Base-by-base conservation (phyloP, 495 filamentous ascomycete species). In the Podospora sp. region DNA sequence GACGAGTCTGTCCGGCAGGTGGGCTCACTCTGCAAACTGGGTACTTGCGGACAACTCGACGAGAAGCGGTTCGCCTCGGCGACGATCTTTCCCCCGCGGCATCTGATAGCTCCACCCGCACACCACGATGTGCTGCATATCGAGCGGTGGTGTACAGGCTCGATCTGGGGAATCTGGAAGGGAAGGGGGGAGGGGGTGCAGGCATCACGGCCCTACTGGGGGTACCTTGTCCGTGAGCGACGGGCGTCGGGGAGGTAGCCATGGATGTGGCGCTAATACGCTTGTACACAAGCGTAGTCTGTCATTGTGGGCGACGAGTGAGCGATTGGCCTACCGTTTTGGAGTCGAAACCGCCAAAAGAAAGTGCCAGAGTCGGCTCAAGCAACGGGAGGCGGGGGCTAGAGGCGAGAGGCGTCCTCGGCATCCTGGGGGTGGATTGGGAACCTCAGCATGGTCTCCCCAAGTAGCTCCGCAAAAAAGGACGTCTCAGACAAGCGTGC, bases 61-160 rank as follows among this genome's bases (percentile, higher is more conserved):
- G 24, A 63, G 49, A n/a, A 8, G 29, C 62, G 27, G 56, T 29
- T 35, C 52, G 46, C 25, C 14, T 63, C 59, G 63, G 67, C 62
- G 63, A 55, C 52, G 71, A 73, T 73, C 71, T 58, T 62, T 61
- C n/a, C 62, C 52, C 49, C 52, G 52, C 67, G 58, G 65, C 58
- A 61, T 69, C 27, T 36, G 62, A 62, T 59, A 63, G 70, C n/a
- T 64, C 33, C 52, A 61, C 25, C 51, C 16, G 49, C 57, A n/a
- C 24, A 46, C 27, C 27, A 11, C 46, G 58, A 66, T 25, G 58
- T 27, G 26, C 57, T 36, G 49, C 29, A 67, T 40, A 33, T 66
- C 22, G 26, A 53, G 22, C 26, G 22, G 46, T 25, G 18, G 46
- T 25, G 18, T 11, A 12, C 22, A 59, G 56, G 18, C 57, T 35